Percentiles rank a stretch among this genome's conserved stretches.
Conservation (phyloP, 768 basidiomycete genomes). For the Panaeolus cyanescens region DNA sequence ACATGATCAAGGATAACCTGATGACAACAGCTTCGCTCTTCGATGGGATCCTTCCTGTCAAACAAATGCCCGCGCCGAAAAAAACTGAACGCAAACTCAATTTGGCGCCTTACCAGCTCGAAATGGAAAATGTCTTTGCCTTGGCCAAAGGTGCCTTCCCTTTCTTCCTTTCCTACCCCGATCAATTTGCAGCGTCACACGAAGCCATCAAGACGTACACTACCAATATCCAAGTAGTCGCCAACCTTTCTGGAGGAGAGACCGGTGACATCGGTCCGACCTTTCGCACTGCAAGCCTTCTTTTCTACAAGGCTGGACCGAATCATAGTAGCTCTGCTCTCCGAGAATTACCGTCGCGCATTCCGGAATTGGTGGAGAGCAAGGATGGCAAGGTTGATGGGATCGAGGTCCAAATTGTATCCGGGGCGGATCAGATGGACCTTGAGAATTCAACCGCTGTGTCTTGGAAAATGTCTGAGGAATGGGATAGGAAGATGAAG, state of each 20-base stretch:
- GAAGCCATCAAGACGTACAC: conserved; percentile 4
- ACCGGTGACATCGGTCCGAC: conserved; percentile 1
- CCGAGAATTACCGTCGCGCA: not conserved
- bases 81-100: conserved; percentile 12
- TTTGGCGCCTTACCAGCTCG: conserved; percentile 16
- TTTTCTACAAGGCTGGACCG: conserved; percentile 16
- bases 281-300: conserved; percentile 10
- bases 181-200: conserved; percentile 4
- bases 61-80: not conserved
- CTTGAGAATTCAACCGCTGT: conserved; percentile 9
- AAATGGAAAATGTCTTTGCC: conserved; percentile 15
- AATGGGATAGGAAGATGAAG: conserved; percentile 21
- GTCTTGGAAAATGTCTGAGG: conserved; percentile 20
- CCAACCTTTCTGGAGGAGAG: not conserved
- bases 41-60: conserved; percentile 13
- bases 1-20: conserved; percentile 16
- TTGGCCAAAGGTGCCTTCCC: conserved; percentile 13
- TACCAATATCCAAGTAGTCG: not conserved
- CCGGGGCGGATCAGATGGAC: conserved; percentile 16
- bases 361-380: conserved; percentile 9
- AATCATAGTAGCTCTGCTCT: not conserved
- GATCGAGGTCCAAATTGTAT: conserved; percentile 15
- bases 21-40: conserved; percentile 13
- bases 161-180: conserved; percentile 12
- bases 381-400: not conserved